A percentile compares a stretch with the other conserved stretches of the same genome.
Conservation (phyloP, 2,329 filamentous ascomycete species). For the Aspergillus transmontanensis region DNA sequence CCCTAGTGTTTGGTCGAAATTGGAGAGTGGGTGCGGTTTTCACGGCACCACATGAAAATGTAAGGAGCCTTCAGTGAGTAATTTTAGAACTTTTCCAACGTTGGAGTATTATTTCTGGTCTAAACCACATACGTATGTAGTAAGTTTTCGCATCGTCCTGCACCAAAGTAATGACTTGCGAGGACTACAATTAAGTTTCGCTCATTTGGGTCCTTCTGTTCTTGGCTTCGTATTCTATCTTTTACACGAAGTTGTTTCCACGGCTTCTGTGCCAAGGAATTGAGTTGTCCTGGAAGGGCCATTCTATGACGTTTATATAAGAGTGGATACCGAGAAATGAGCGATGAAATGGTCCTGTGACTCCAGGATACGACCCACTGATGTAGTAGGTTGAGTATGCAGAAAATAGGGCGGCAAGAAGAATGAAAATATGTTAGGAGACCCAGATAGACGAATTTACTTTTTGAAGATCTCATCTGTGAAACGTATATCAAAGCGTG, state of each 20-base stretch:
- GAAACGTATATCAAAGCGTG: fast-evolving
- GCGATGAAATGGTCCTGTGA: not conserved
- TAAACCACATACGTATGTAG: not conserved
- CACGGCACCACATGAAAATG: too few species aligned
- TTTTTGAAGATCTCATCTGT: too few species aligned
- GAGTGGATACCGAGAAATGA: not conserved
- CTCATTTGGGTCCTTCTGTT: not conserved
- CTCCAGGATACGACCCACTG: not conserved
- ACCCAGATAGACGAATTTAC: too few species aligned
- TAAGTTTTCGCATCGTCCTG: not conserved
- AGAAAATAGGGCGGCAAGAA: too few species aligned
- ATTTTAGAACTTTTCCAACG: too few species aligned
- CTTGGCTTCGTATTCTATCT: not conserved
- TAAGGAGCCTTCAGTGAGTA: too few species aligned
- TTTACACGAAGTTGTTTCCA: not conserved
- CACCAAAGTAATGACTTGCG: not conserved
- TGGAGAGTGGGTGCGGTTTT: too few species aligned
- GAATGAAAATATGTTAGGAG: not conserved
- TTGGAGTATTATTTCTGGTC: too few species aligned
- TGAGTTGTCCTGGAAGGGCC: not conserved
- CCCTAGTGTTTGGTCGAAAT: too few species aligned
- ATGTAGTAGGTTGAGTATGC: not conserved
- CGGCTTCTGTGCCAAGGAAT: not conserved
- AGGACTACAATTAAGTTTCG: not conserved
- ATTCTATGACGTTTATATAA: not conserved